Conservation (phyloP, 1,139 yeast species). For the Pichia norvegensis region DNA sequence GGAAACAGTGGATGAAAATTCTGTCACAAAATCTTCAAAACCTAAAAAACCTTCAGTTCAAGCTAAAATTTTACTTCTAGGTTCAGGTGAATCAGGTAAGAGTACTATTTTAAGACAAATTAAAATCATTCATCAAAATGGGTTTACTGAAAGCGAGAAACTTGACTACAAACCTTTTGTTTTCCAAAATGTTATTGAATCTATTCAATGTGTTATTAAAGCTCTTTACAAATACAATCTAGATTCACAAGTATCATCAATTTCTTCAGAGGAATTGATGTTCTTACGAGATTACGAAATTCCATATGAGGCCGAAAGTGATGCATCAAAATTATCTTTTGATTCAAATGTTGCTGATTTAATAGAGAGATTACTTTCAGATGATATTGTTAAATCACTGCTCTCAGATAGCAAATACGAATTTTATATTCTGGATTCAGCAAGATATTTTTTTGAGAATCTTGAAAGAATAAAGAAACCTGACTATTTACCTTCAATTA, state of each 20-base stretch:
- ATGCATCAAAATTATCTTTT: slow-evolving; percentile 28
- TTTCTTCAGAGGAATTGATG: slow-evolving; percentile 37
- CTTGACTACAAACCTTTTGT: slow-evolving; percentile 64
- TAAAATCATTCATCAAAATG: slow-evolving; percentile 65
- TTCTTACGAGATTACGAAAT: slow-evolving; percentile 42
- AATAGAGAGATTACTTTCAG: slow-evolving; percentile 47
- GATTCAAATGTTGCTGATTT: slow-evolving; percentile 36
- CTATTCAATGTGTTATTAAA: slow-evolving; percentile 52
- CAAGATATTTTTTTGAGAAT: slow-evolving; percentile 68
- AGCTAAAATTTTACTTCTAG: slow-evolving; percentile 58
- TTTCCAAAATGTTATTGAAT: slow-evolving; percentile 58
- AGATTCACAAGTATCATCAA: slow-evolving; percentile 34
- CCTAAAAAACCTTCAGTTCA: slow-evolving; percentile 25
- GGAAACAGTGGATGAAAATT: slow-evolving; percentile 8
- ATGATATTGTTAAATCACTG: slow-evolving; percentile 51
- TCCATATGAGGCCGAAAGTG: slow-evolving; percentile 36
- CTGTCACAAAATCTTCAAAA: background rate
- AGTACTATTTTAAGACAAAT: slow-evolving; percentile 71
- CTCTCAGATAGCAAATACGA: slow-evolving; percentile 58
- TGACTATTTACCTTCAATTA: slow-evolving; percentile 62
- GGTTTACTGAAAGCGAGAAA: slow-evolving; percentile 56
- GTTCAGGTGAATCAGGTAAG: slow-evolving; percentile 77
- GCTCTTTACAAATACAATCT: slow-evolving; percentile 49
- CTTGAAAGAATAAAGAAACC: slow-evolving; percentile 53
- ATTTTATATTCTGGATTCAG: slow-evolving; percentile 83